Evolutionary conservation across 2,329 filamentous ascomycete genomes (phyloP).

Genomic region (Phyllosticta citribraziliensis): DNA sequence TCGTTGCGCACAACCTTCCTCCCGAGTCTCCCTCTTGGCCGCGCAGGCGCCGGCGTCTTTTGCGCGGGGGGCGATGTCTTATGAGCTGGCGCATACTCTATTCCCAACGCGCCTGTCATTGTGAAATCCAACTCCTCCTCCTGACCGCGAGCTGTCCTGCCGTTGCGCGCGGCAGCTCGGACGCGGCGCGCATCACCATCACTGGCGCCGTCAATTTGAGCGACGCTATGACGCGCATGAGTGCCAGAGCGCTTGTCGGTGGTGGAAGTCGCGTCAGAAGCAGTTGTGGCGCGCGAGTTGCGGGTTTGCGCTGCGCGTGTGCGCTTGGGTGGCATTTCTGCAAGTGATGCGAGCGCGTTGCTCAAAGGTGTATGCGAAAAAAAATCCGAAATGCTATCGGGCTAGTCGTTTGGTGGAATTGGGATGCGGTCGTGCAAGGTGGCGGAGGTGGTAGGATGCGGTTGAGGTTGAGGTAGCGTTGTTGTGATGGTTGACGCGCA

Average conservation of each 20-base stretch:
- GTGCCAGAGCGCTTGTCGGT: not conserved
- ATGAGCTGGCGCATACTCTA: slow-evolving; percentile 8
- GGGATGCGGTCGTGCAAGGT: not conserved
- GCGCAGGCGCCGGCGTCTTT: not conserved
- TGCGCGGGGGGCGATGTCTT: not conserved
- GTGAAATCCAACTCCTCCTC: slow-evolving; percentile 19
- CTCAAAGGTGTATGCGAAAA: not conserved
- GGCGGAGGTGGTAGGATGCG: not conserved
- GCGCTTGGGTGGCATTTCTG: slow-evolving; percentile 5
- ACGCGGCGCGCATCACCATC: not conserved
- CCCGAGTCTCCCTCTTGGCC: slow-evolving; percentile 6
- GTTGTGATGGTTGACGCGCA: not conserved
- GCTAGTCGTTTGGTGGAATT: not conserved
- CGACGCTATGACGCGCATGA: not conserved
- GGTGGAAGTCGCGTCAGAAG: not conserved
- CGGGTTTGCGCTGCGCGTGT: slow-evolving; percentile 13
- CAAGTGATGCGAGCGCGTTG: not conserved
- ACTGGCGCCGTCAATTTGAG: not conserved
- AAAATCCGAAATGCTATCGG: not conserved
- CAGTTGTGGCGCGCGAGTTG: slow-evolving; percentile 13
- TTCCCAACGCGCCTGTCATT: slow-evolving; percentile 29
- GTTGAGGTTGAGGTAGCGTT: not conserved
- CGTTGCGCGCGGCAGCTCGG: not conserved
- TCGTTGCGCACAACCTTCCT: slow-evolving; percentile 18
- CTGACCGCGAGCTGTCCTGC: slow-evolving; percentile 12